phyloP scores from a whole-genome alignment of 768 basidiomycete genomes.

The Pulveroboletus frians region DNA sequence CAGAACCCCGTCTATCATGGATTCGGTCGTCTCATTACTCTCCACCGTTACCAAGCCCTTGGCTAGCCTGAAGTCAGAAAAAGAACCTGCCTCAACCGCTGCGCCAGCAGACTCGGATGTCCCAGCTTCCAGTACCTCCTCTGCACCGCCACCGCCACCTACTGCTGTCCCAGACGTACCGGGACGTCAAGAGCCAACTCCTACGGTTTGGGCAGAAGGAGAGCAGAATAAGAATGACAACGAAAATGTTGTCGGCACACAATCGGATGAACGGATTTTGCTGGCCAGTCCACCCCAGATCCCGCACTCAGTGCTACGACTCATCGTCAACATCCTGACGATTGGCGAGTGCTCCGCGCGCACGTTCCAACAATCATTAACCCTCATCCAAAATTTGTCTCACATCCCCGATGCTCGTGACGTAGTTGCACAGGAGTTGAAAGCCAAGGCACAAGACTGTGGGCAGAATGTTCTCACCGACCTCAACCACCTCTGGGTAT shows the following conservation, averaged over 20 bases:
- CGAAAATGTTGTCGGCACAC: conserved; percentile 15
- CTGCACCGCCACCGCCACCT: conserved; percentile 4
- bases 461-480: conserved; percentile 71
- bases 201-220: conserved; percentile 10
- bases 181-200: conserved; percentile 12
- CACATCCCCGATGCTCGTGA: conserved; percentile 85
- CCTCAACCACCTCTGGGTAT: conserved; percentile 67
- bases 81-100: conserved; percentile 28
- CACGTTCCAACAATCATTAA: conserved; percentile 92
- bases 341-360: conserved; percentile 92
- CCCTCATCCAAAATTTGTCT: conserved; percentile 89
- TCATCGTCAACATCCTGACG: conserved; percentile 97
- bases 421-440: conserved; percentile 83
- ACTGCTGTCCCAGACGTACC: conserved; percentile 8
- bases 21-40: conserved; percentile 83
- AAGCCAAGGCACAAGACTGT: conserved; percentile 80
- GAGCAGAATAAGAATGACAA: conserved; percentile 23
- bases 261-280: conserved; percentile 41
- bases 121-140: conserved; percentile 3
- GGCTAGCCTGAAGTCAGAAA: conserved; percentile 51
- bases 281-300: conserved; percentile 77
- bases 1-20: conserved; percentile 86
- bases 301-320: conserved; percentile 75
- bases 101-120: conserved; percentile 17
- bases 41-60: conserved; percentile 87